Percentiles rank a stretch among this genome's conserved stretches.
These are phyloP conservation scores for Mortierella sp. DNA, from an alignment of 371 early-diverging fungal genomes.

Conservation along the genomic window DNA sequence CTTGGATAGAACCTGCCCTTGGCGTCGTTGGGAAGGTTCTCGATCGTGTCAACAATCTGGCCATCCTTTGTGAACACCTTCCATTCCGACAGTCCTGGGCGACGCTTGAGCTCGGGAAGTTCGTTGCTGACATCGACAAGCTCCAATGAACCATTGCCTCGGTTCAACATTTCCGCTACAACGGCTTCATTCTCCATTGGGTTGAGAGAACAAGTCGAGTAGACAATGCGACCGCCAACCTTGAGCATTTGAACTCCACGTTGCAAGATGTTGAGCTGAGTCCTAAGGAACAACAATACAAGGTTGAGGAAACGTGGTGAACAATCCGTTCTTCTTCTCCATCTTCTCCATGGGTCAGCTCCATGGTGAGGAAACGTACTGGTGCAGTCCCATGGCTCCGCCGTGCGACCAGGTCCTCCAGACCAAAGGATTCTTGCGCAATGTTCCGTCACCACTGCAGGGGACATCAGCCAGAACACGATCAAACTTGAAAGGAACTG, in stretches of 20 bases:
- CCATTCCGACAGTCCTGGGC: constrained; percentile 87
- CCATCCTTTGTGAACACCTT: constrained; percentile 72
- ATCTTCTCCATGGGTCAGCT: too few relatives aligned
- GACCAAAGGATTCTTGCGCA: constrained; percentile 95
- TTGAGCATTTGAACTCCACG: constrained; percentile 91
- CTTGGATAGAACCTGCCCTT: constrained; percentile 62
- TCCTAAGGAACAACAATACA: constrained; percentile 35
- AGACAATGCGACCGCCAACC: constrained; percentile 96
- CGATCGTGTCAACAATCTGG: constrained; percentile 62
- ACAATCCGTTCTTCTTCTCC: neutral
- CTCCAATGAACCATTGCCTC: constrained; percentile 72
- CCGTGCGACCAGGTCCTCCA: constrained; percentile 90
- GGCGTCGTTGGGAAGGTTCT: constrained; percentile 65
- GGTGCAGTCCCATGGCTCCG: constrained; percentile 84
- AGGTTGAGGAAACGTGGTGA: neutral
- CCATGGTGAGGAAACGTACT: constrained; percentile 53
- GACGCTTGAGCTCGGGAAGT: constrained; percentile 80
- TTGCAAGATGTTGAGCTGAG: constrained; percentile 90
- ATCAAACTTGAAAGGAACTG: constrained; percentile 82
- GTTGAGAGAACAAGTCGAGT: constrained; percentile 99
- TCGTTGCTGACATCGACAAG: constrained; percentile 86
- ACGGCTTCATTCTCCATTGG: constrained; percentile 98
- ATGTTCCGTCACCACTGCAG: constrained; percentile 98
- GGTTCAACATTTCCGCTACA: constrained; percentile 83
- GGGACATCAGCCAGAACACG: constrained; percentile 99